Evolutionary conservation across 306 rosid species (phyloP).

Genomic region (Vigna mungo): DNA sequence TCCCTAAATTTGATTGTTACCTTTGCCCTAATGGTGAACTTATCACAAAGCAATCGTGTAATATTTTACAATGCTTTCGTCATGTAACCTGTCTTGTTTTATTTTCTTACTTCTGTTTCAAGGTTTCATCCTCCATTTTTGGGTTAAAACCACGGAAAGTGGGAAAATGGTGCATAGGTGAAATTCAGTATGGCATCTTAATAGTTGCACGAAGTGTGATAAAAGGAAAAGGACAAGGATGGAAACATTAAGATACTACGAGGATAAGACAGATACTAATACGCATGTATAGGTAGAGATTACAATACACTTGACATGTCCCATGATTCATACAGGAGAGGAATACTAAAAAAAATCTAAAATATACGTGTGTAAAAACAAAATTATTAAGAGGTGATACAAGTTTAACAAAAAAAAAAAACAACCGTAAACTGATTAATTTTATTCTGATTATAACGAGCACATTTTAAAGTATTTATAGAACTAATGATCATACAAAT

Average conservation of each 20-base stretch:
- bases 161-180: background rate
- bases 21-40: conserved; percentile 26
- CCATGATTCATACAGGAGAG: too few relatives aligned
- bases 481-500: too few relatives aligned
- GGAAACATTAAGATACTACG: background rate
- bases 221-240: background rate
- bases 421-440: too few relatives aligned
- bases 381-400: too few relatives aligned
- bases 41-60: background rate
- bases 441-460: too few relatives aligned
- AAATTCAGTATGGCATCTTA: background rate
- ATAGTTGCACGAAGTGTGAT: background rate
- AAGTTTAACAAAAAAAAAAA: too few relatives aligned
- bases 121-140: background rate
- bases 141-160: background rate
- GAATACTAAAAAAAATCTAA: too few relatives aligned
- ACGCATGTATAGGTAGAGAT: too few relatives aligned
- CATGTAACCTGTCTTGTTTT: background rate
- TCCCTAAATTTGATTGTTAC: conserved; percentile 47
- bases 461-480: too few relatives aligned
- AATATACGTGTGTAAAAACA: too few relatives aligned
- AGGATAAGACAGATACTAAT: too few relatives aligned
- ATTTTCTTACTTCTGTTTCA: conserved; percentile 14
- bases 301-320: too few relatives aligned
- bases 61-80: conserved; percentile 7